These are phyloP conservation scores for Choanephora cucurbitarum DNA, from an alignment of 371 early-diverging fungal species.

Conservation along the genomic window DNA sequence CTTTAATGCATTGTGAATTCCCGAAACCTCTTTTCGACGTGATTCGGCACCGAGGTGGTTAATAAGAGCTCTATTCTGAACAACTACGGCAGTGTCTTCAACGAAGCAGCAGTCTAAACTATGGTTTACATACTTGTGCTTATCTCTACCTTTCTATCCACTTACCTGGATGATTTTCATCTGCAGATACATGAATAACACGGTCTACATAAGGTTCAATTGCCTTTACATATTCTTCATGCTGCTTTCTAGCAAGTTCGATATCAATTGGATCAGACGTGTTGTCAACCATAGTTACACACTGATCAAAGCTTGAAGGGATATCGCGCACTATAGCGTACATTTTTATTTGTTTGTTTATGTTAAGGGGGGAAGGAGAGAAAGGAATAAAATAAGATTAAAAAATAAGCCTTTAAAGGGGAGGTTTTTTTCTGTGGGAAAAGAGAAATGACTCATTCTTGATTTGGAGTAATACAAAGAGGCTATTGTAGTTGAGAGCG, in stretches of 20 bases:
- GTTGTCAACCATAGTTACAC: constrained; percentile 29
- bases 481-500: constrained; percentile 16
- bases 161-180: constrained; percentile 28
- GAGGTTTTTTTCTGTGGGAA: constrained; percentile 2
- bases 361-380: not conserved
- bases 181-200: constrained; percentile 24
- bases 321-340: constrained; percentile 30
- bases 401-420: too few relatives aligned
- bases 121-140: too few relatives aligned
- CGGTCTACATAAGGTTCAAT: constrained; percentile 23
- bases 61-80: constrained; percentile 25
- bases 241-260: constrained; percentile 24
- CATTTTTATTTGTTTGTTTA: constrained; percentile 5
- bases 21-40: constrained; percentile 31
- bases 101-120: constrained; percentile 36
- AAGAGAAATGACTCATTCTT: not conserved
- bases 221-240: constrained; percentile 25
- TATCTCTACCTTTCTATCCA: not conserved
- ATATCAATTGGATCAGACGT: constrained; percentile 23
- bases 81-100: constrained; percentile 38
- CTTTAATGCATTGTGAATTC: constrained; percentile 20
- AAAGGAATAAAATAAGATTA: not conserved
- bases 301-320: constrained; percentile 21
- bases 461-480: not conserved
- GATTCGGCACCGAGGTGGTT: constrained; percentile 29